Evolutionary conservation across 495 filamentous ascomycete genomes (phyloP), one percentile per base, ranked within the genome.

Genomic region (Beverwykella pulmonaria): DNA sequence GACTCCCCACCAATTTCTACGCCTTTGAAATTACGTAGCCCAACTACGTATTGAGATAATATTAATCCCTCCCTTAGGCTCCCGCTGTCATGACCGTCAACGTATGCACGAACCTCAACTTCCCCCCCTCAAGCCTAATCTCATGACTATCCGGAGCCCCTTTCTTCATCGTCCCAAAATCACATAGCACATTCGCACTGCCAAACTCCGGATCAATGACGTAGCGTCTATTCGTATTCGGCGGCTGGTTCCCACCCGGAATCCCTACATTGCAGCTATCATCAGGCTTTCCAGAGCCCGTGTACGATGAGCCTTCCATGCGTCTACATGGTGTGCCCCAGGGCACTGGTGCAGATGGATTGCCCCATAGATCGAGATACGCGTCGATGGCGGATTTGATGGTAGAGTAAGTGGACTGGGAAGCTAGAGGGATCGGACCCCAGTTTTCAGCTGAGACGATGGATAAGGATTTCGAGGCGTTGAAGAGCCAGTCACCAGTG

Each of bases 301-400:
- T 66, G 46, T 66, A 66, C 25, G 47, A 44, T 15, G 27, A 27
- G 1, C 63, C 63, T 22, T 66, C 63, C 41, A 66, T 32, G 15
- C 63, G 1, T 30, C 30, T n/a, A 55, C 63, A 82, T 26, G 80
- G 81, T 9, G 71, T 79, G 0, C 79, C 79, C 63, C 78, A 79
- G 1, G 80, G 80, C 0, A 81, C 79, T 19, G 68, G 68, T 12
- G 78, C 68, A 19, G 22, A 75, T 17, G 69, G 70, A 64, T 82
- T 71, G 6, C 71, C 70, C 69, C 76, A 82, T 30, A 77, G 67
- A 44, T 65, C 47, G 2, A 59, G 34, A 60, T 65, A 65, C 8
- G 62, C 62, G 29, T 65, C 62, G 14, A n/a, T 39, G 9, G 62
- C 62, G 3, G 36, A 25, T 50, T 60, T 19, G 22, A 65, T 4